These are phyloP conservation scores for Ulvella scutata DNA, from an alignment of 139 green algal species.

Conservation along the genomic window DNA sequence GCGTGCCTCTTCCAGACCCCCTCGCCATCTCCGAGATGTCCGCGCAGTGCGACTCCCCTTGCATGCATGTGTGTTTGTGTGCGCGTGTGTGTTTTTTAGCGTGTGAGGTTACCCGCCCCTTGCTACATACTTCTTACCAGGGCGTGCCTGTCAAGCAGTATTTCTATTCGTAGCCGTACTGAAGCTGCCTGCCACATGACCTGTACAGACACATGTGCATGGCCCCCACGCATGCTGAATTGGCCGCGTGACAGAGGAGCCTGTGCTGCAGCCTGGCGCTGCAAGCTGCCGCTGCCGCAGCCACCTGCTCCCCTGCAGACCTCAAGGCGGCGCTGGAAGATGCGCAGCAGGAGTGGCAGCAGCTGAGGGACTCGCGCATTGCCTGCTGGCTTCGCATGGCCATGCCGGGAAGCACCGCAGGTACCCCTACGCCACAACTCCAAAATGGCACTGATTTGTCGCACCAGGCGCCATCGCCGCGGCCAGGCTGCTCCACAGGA, in stretches of 20 bases:
- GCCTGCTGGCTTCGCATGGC: neutral
- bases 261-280: neutral
- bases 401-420: neutral
- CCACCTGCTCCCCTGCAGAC: neutral
- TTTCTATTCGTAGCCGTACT: too few relatives aligned
- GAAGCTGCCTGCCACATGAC: too few relatives aligned
- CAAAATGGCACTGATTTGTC: neutral
- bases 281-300: neutral
- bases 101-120: too few relatives aligned
- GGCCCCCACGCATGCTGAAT: neutral
- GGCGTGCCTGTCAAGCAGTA: too few relatives aligned
- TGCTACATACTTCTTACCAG: too few relatives aligned
- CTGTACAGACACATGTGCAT: neutral
- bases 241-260: neutral
- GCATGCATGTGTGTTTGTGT: too few relatives aligned
- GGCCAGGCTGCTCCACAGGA: neutral
- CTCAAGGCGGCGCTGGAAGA: neutral
- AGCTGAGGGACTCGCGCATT: neutral
- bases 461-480: neutral
- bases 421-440: neutral
- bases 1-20: neutral
- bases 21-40: neutral
- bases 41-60: neutral
- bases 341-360: neutral
- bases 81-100: too few relatives aligned